phyloP scores from a whole-genome alignment of 2,329 filamentous ascomycete species.

The Gyromitra esculenta region DNA sequence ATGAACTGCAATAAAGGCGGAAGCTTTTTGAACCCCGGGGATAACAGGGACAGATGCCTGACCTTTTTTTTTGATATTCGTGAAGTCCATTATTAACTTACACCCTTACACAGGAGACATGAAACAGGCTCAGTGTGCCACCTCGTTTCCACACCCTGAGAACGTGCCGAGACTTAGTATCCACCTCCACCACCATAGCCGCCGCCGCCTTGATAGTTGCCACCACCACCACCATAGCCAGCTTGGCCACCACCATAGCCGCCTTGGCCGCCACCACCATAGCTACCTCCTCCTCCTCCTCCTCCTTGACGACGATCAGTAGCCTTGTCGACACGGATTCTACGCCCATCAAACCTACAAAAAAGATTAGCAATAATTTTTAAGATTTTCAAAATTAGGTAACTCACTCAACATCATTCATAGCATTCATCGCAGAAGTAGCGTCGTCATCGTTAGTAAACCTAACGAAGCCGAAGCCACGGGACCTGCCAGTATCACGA shows the following conservation, averaged over 20 bases:
- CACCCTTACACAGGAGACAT: conserved; percentile 34
- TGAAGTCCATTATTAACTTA: conserved; percentile 46
- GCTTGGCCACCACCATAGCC: background rate
- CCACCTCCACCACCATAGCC: conserved; percentile 56
- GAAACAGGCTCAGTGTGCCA: conserved; percentile 25
- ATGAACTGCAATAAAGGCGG: background rate
- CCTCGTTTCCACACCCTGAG: conserved; percentile 19
- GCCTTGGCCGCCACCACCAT: conserved; percentile 60
- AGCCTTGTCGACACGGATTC: conserved; percentile 94
- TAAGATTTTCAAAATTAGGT: conserved; percentile 38
- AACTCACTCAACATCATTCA: conserved; percentile 90
- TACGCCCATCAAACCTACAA: conserved; percentile 86
- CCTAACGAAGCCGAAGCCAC: conserved; percentile 96
- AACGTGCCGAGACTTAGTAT: conserved; percentile 56
- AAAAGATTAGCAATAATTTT: conserved; percentile 31
- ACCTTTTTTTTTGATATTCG: conserved; percentile 39
- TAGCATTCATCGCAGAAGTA: conserved; percentile 76
- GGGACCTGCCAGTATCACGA: conserved; percentile 93
- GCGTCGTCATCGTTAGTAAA: conserved; percentile 81
- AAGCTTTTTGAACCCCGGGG: background rate
- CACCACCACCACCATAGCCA: conserved; percentile 60
- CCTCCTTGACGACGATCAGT: conserved; percentile 78
- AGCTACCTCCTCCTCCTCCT: conserved; percentile 65
- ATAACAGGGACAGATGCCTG: conserved; percentile 27
- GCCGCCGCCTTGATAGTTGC: conserved; percentile 54